A percentile compares a stretch with the other conserved stretches of the same genome.
Evolutionary conservation across 225 moss, liverwort and hornwort species (phyloP).

Genomic region (Straminergon stramineum): DNA sequence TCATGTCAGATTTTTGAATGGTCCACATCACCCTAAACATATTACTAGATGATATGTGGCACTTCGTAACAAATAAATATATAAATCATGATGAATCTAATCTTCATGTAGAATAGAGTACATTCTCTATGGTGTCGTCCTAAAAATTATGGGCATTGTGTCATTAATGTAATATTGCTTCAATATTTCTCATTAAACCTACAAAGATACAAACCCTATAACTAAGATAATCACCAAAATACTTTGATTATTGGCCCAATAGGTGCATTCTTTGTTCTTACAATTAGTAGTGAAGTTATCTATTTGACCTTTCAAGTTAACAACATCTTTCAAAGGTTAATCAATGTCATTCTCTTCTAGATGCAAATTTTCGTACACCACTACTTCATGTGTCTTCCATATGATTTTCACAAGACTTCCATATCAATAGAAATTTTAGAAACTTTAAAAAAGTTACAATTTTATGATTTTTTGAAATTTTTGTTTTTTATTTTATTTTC

Average conservation of each 20-base stretch:
- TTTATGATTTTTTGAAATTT: neutral
- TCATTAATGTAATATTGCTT: too few relatives aligned
- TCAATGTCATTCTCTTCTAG: neutral
- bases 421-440: neutral
- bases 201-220: rapidly evolving
- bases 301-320: neutral
- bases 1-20: neutral
- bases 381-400: neutral
- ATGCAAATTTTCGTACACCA: neutral
- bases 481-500: neutral
- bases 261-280: neutral
- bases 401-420: neutral
- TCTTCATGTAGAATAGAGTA: neutral
- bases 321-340: rapidly evolving
- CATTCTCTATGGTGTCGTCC: neutral
- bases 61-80: neutral
- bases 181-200: rapidly evolving
- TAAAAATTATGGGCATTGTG: too few relatives aligned
- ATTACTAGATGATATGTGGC: neutral
- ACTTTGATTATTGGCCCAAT: rapidly evolving
- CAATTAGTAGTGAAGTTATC: neutral
- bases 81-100: rapidly evolving
- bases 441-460: neutral
- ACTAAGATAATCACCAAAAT: neutral
- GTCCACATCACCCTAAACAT: neutral